These are phyloP conservation scores for Rosa hybrid DNA, from an alignment of 331 rosid genomes.

Conservation along the genomic window DNA sequence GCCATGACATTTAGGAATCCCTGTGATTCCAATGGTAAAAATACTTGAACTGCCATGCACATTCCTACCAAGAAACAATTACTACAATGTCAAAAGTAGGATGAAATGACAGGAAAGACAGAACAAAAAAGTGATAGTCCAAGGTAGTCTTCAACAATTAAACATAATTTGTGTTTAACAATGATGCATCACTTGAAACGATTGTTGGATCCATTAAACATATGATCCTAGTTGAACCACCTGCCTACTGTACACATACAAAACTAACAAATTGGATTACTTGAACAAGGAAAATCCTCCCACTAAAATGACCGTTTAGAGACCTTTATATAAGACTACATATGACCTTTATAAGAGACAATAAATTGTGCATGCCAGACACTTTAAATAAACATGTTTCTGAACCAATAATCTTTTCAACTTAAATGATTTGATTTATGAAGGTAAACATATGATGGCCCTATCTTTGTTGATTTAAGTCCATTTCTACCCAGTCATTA, in stretches of 20 bases:
- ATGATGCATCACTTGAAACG: neutral
- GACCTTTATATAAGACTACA: neutral
- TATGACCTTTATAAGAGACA: neutral
- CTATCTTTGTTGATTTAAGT: neutral
- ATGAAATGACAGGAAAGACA: neutral
- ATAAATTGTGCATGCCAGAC: neutral
- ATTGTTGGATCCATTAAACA: neutral
- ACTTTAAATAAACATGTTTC: neutral
- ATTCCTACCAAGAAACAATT: constrained; percentile 61
- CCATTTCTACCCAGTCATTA: neutral
- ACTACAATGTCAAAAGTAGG: constrained; percentile 22
- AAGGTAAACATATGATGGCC: neutral
- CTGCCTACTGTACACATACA: neutral
- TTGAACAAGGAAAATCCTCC: neutral
- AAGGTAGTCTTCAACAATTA: neutral
- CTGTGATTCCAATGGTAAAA: constrained; percentile 63
- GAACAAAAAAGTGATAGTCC: constrained; percentile 4
- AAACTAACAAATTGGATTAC: neutral
- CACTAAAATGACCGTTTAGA: neutral
- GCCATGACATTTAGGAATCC: constrained; percentile 81
- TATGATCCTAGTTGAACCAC: neutral
- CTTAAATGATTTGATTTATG: neutral
- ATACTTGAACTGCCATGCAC: constrained; percentile 98
- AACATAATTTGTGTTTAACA: neutral
- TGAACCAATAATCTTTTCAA: neutral